phyloP scores from a whole-genome alignment of 2,329 filamentous ascomycete genomes.

The Neonectria punicea region DNA sequence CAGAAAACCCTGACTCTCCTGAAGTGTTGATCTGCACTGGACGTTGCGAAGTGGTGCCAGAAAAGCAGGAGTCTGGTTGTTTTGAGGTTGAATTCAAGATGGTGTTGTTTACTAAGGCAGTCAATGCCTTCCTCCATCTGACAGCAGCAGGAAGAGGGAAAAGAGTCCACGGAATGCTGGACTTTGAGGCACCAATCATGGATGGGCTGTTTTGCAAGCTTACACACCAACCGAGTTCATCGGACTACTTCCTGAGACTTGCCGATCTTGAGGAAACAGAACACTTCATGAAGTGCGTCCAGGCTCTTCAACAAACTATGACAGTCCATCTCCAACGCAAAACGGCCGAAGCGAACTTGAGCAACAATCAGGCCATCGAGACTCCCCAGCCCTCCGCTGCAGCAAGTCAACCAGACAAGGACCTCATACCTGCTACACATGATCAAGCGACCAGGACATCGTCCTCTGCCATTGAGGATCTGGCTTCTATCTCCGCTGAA shows the following conservation, averaged over 20 bases:
- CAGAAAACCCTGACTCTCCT: background rate
- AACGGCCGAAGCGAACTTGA: background rate
- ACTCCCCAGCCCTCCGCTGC: background rate
- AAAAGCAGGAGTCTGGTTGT: constrained; percentile 12
- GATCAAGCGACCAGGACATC: background rate
- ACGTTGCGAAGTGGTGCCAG: constrained; percentile 21
- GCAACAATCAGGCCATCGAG: background rate
- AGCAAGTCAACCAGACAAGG: no score
- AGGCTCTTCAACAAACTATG: constrained; percentile 21
- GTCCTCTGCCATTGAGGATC: background rate
- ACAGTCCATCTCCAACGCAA: background rate
- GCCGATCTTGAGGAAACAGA: constrained; percentile 20
- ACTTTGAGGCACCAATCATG: constrained; percentile 32
- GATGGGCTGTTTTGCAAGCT: constrained; percentile 39
- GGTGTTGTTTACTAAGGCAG: constrained; percentile 25
- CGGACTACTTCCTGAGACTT: constrained; percentile 35
- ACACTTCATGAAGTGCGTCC: constrained; percentile 26
- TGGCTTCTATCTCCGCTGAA: background rate
- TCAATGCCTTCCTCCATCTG: constrained; percentile 35
- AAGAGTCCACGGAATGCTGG: constrained; percentile 32
- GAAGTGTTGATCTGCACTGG: constrained; percentile 3
- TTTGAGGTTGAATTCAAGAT: constrained; percentile 30
- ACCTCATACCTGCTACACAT: background rate
- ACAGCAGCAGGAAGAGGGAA: constrained; percentile 18
- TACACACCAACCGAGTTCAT: background rate